phyloP scores from a whole-genome alignment of 2,329 filamentous ascomycete species.

The Aspergillus sp. region DNA sequence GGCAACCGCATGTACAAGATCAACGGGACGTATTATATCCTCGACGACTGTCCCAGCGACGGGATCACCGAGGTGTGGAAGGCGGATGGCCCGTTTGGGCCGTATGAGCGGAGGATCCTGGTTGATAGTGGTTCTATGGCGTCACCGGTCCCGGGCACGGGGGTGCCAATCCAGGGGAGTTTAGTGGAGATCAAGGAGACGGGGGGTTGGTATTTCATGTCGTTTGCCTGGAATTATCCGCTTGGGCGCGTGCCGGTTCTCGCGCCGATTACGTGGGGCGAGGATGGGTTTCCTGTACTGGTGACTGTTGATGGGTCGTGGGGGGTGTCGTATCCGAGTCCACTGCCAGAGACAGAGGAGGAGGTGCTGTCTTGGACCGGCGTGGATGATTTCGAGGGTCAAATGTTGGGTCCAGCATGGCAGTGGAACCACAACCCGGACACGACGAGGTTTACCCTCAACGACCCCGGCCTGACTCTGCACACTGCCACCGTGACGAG shows the following conservation, averaged over 20 bases:
- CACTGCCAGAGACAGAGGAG: background rate
- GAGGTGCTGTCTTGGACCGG: constrained; percentile 44
- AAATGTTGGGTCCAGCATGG: constrained; percentile 52
- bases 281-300: constrained; percentile 58
- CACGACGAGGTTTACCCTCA: constrained; percentile 44
- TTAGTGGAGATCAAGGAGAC: constrained; percentile 55
- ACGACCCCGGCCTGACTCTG: background rate
- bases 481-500: background rate
- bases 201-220: constrained; percentile 64
- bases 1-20: constrained; percentile 62
- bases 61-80: constrained; percentile 57
- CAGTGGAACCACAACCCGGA: constrained; percentile 69
- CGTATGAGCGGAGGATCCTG: constrained; percentile 52
- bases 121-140: constrained; percentile 42
- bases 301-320: constrained; percentile 52
- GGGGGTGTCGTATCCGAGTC: constrained; percentile 40
- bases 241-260: constrained; percentile 62
- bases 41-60: constrained; percentile 53
- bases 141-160: constrained; percentile 52
- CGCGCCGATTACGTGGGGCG: constrained; percentile 58
- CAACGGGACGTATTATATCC: constrained; percentile 61
- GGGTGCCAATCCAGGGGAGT: constrained; percentile 60
- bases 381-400: constrained; percentile 51
- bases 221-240: constrained; percentile 61
- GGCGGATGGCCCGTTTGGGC: constrained; percentile 53